Evolutionary conservation across 2,329 filamentous ascomycete species (phyloP).

Genomic region (Fusarium falciforme): DNA sequence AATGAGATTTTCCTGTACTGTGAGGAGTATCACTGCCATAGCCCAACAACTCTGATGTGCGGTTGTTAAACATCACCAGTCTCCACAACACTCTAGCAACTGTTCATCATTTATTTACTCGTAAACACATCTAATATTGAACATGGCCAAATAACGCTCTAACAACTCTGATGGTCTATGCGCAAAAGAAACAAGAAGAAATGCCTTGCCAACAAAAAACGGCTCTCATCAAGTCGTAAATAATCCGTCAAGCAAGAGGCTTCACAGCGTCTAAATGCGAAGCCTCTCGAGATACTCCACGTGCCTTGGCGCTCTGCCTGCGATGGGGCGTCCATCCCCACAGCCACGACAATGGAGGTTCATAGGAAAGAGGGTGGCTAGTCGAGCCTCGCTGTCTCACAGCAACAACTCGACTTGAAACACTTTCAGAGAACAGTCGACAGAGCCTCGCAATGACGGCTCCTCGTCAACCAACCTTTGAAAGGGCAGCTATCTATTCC

Average conservation of each 20-base stretch:
- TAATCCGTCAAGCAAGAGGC: neutral
- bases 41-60: too few relatives aligned
- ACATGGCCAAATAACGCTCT: neutral
- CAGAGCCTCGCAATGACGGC: neutral
- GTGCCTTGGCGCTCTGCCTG: neutral
- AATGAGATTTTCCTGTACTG: too few relatives aligned
- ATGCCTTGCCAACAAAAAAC: constrained; percentile 4
- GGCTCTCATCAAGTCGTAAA: constrained; percentile 24
- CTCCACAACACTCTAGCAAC: neutral
- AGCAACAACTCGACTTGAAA: neutral
- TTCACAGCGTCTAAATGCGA: neutral
- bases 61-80: neutral
- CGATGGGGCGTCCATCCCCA: neutral
- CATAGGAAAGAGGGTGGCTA: neutral
- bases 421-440: neutral
- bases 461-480: neutral
- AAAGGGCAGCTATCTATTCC: neutral
- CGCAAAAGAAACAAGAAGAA: constrained; percentile 3
- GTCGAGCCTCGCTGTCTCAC: neutral
- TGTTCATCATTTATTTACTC: neutral
- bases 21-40: too few relatives aligned
- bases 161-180: neutral
- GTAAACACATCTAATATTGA: constrained; percentile 6
- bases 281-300: neutral
- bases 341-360: neutral